Base-by-base conservation (phyloP, 176 grass and related monocot species). In the Triticum monococcum region DNA sequence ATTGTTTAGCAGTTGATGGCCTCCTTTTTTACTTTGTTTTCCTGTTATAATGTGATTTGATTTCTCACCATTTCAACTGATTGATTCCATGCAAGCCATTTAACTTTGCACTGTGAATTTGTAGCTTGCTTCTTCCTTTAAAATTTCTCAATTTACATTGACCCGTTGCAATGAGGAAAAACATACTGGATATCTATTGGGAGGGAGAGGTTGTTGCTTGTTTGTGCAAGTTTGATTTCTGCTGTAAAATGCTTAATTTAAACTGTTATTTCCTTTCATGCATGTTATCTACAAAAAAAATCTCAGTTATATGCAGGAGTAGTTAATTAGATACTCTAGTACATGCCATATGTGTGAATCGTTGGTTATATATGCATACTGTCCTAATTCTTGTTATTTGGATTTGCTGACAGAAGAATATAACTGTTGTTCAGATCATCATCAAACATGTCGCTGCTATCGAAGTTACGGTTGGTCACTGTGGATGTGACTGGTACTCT, bases 401-500 rank as follows among this genome's bases (percentile, higher is more conserved):
- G 35, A 1, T 87, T 59, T 79, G 74, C 84, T 38, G 59, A 26
- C 79, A 60, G 72, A 66, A 67, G 81, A 64, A 20, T 80, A 76
- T 67, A 78, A 61, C 46, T 31, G 16, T 45, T 43, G 12, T 50
- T 85, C 52, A 33, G 38, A 57, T 41, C 70, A 22, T 41, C 67
- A 77, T 54, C 77, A 82, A 78, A 32, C 52, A 99, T 96, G 94
- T 94, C 90, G 38, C 81, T 99, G 25, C 87, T 96, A 38, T 94
- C 92, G 17, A 96, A 94, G 87, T 62, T 99, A 35, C 90, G 94
- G 12, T 46, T 93, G 84, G 86, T 99, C 68, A 99, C 97, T 26
- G 79, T 99, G 40, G 94, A 99, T 89, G 97, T 99, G 12, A 99
- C 97, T 20, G 97, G 97, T n/a, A 99, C 97, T 80, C 78, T 96